Base-by-base conservation (phyloP, 768 basidiomycete species). In the Amylocystis lapponica region DNA sequence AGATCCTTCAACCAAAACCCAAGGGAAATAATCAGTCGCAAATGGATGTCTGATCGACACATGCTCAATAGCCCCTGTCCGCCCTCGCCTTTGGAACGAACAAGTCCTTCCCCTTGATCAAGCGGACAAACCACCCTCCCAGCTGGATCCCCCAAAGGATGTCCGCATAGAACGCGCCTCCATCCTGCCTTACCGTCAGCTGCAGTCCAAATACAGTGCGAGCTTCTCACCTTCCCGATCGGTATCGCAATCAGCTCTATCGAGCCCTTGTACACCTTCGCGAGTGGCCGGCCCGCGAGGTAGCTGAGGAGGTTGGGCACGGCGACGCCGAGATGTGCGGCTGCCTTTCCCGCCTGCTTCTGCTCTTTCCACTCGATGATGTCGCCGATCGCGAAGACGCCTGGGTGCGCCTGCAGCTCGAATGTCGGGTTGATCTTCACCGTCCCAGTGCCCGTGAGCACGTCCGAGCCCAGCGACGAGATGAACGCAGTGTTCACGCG, bases 351-450 rank as follows among this genome's bases (percentile, higher is more conserved):
- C 0, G 61, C 62, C 53, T 75, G 80, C 51, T 83, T 84, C 59
- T 83, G 76, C 58, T 84, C 84, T 1, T 61, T 43, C 67, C 74
- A 78, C 29, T 81, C 77, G 47, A 79, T 72, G 45, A 80, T 69
- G 53, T 87, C 84, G 2, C 84, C 84, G 2, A 63, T 68, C 0
- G 83, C 86, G 44, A 81, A 85, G 12, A 86, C 74, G 45, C 68
- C 67, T 0, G 75, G 63, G 56, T 80, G 62, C 0, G 59, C 62
- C 6, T 50, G 53, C 2, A 86, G 58, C 51, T 83, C 81, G 30
- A 86, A 66, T 1, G 79, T 82, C 3, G 78, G 68, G 20, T 60
- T 55, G 11, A 86, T 70, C 46, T 73, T 75, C 42, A 84, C 72
- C 51, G 62, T 45, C 60, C 76, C 54, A 49, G 46, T 25, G 36